Percentiles rank a stretch among this genome's conserved stretches.
Evolutionary conservation across 2,329 filamentous ascomycete species (phyloP).

Genomic region (Calonectria crousiana): DNA sequence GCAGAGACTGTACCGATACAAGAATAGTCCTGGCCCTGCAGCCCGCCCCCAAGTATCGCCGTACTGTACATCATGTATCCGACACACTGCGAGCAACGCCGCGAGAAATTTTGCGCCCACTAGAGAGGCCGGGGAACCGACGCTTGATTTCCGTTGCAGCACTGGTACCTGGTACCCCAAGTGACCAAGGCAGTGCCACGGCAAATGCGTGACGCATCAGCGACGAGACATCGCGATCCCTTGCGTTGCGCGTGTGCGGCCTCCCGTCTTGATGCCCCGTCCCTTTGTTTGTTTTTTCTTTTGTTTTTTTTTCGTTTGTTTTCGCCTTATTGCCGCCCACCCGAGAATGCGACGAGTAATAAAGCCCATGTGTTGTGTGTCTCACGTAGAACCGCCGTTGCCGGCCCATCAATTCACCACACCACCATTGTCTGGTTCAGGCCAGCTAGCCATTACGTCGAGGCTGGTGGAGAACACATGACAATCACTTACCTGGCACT

Average conservation of each 20-base stretch:
- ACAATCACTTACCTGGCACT: background rate
- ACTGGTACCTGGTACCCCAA: background rate
- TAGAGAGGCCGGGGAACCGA: background rate
- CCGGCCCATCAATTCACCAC: background rate
- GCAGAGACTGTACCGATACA: constrained; percentile 15
- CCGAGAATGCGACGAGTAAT: constrained; percentile 7
- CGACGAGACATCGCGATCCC: constrained; percentile 3
- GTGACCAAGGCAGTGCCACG: background rate
- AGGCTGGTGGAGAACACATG: background rate
- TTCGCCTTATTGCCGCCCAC: background rate
- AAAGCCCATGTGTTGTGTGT: background rate
- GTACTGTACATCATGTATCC: background rate
- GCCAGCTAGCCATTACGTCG: background rate
- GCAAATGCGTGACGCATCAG: background rate
- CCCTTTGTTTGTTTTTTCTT: background rate
- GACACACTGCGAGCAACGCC: background rate
- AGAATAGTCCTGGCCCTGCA: background rate
- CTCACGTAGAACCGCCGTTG: background rate
- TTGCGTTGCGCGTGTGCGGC: background rate
- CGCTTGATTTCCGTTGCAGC: background rate
- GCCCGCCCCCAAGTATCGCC: background rate
- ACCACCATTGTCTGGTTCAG: background rate
- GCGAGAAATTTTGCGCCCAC: background rate
- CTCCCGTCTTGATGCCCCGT: background rate
- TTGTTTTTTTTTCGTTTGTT: background rate